A percentile compares a stretch with the other conserved stretches of the same genome.
phyloP scores from a whole-genome alignment of 2,329 filamentous ascomycete genomes.

The Pseudogymnoascus sp. region DNA sequence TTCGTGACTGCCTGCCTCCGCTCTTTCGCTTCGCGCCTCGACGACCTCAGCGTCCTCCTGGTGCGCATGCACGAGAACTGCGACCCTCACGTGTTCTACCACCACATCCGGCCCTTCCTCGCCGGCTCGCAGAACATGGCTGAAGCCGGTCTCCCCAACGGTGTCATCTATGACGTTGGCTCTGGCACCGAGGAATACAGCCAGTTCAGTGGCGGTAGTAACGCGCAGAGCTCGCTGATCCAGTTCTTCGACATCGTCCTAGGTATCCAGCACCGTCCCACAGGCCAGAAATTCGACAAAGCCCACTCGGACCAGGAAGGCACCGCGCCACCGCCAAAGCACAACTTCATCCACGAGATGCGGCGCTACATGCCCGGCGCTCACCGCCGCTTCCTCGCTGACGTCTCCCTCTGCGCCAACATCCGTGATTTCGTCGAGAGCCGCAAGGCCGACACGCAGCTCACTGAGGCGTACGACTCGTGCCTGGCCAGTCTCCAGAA shows the following conservation, averaged over 20 bases:
- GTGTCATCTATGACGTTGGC: slow-evolving; percentile 80
- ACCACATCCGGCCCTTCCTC: slow-evolving; percentile 90
- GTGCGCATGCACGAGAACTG: slow-evolving; percentile 92
- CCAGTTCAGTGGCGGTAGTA: slow-evolving; percentile 88
- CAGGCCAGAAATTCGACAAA: slow-evolving; percentile 57
- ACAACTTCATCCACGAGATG: slow-evolving; percentile 98
- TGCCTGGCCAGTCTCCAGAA: slow-evolving; percentile 68
- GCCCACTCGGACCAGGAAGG: slow-evolving; percentile 40
- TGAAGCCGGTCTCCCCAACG: slow-evolving; percentile 80
- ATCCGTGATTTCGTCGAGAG: slow-evolving; percentile 73
- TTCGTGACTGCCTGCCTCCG: slow-evolving; percentile 71
- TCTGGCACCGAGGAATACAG: slow-evolving; percentile 58
- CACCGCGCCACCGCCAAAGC: slow-evolving; percentile 44
- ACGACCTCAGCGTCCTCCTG: slow-evolving; percentile 71
- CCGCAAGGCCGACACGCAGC: slow-evolving; percentile 50
- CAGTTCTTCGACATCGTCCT: slow-evolving; percentile 95
- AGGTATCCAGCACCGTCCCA: slow-evolving; percentile 82
- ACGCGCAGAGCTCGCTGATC: slow-evolving; percentile 92
- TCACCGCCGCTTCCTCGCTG: slow-evolving; percentile 80
- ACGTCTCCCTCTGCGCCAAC: slow-evolving; percentile 73
- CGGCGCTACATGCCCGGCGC: slow-evolving; percentile 92
- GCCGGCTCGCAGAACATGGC: slow-evolving; percentile 97
- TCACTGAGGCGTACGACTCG: slow-evolving; percentile 81
- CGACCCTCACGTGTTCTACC: slow-evolving; percentile 89
- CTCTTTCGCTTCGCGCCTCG: slow-evolving; percentile 76